Conservation (phyloP, 1,139 yeast genomes). For the Protomyces lactucae-debilis region DNA sequence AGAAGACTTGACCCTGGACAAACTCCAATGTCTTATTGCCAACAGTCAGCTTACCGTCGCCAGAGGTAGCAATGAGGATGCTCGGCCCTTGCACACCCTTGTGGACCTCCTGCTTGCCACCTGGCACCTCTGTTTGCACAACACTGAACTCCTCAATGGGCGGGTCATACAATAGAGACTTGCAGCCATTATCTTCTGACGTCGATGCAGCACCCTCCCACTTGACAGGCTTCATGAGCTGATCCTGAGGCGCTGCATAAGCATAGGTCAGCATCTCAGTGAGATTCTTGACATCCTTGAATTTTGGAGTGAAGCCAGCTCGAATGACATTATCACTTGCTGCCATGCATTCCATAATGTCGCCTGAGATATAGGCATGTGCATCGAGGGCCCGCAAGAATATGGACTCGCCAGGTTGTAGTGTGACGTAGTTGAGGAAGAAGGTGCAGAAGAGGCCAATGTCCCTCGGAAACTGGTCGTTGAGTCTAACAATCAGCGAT, state of each 20-base stretch:
- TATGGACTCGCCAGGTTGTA: conserved; percentile 93
- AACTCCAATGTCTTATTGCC: conserved; percentile 36
- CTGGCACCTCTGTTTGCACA: conserved; percentile 54
- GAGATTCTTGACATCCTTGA: conserved; percentile 89
- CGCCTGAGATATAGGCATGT: conserved; percentile 26
- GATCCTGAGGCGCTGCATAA: conserved; percentile 83
- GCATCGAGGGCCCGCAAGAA: conserved; percentile 85
- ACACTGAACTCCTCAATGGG: conserved; percentile 96
- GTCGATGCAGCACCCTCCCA: conserved; percentile 55
- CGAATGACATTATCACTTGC: conserved; percentile 97
- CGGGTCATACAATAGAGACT: conserved; percentile 73
- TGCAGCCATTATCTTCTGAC: conserved; percentile 30
- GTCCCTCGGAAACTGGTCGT: conserved; percentile 86
- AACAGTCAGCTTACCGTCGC: conserved; percentile 57
- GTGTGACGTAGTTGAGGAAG: conserved; percentile 76
- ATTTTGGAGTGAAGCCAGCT: conserved; percentile 92
- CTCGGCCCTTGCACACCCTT: conserved; percentile 79
- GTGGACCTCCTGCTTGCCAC: conserved; percentile 48
- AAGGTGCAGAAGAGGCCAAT: conserved; percentile 92
- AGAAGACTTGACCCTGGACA: conserved; percentile 22
- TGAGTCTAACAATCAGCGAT: conserved; percentile 64
- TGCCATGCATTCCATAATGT: conserved; percentile 90
- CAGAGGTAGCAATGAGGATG: conserved; percentile 75
- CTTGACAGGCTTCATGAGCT: conserved; percentile 69
- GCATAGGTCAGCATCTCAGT: conserved; percentile 88